Percentiles rank a stretch among this genome's conserved stretches.
These are phyloP conservation scores for Jasminum sambac DNA, from an alignment of 257 asterid species.

Conservation along the genomic window DNA sequence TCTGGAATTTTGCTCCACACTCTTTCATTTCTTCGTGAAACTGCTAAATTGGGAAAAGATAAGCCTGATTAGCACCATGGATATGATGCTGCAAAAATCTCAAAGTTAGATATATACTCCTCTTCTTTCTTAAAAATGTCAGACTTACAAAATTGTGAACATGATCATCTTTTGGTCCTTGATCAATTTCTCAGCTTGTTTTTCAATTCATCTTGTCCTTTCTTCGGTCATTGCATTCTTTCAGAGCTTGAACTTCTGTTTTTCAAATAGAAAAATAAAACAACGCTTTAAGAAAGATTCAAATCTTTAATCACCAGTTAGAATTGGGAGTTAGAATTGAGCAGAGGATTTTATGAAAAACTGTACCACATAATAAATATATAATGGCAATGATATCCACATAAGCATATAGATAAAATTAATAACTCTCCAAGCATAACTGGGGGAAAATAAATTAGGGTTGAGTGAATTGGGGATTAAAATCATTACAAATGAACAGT, in stretches of 20 bases:
- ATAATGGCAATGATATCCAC: not conserved
- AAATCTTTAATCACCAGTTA: not conserved
- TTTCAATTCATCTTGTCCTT: conserved; percentile 28
- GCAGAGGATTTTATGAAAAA: not conserved
- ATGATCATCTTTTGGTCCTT: not conserved
- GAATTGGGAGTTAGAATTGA: not conserved
- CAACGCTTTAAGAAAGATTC: not conserved
- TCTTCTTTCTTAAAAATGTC: not conserved
- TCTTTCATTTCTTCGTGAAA: no score
- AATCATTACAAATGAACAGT: not conserved
- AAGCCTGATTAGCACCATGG: no score
- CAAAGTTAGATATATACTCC: no score
- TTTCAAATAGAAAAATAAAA: not conserved
- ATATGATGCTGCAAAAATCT: no score
- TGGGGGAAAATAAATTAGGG: not conserved
- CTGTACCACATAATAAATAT: not conserved
- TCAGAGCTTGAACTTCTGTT: conserved; percentile 74
- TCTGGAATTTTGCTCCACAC: no score
- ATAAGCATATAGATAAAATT: not conserved
- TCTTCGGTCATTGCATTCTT: conserved; percentile 61
- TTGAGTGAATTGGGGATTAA: not conserved
- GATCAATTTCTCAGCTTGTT: not conserved
- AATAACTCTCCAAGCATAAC: not conserved
- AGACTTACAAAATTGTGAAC: not conserved
- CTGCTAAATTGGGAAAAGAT: no score